A percentile compares a stretch with the other conserved stretches of the same genome.
phyloP scores from a whole-genome alignment of 2,329 filamentous ascomycete genomes.

The Colletotrichum magnum region DNA sequence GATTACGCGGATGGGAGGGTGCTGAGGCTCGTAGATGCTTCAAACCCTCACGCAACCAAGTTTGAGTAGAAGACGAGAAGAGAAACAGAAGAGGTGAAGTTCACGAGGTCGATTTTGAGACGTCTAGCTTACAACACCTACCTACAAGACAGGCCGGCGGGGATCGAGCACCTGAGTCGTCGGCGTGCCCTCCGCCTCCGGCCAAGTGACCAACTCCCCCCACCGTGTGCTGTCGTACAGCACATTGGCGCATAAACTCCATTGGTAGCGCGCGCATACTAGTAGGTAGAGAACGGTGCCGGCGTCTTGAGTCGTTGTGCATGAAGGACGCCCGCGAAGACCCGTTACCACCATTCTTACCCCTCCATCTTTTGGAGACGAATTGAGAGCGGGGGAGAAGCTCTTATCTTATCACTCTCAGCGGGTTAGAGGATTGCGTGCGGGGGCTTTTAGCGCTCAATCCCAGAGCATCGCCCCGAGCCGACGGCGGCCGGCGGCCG shows the following conservation, averaged over 20 bases:
- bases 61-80: background rate
- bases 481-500: slow-evolving; percentile 39
- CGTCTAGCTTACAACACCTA: background rate
- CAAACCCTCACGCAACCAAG: background rate
- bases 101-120: slow-evolving; percentile 14
- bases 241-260: background rate
- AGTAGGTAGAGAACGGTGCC: too few relatives aligned
- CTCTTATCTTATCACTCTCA: too few relatives aligned
- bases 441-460: background rate
- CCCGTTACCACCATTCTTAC: too few relatives aligned
- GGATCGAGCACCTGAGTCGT: background rate
- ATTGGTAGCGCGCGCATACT: too few relatives aligned
- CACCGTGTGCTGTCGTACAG: background rate
- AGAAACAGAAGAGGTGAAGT: background rate
- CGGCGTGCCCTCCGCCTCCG: slow-evolving; percentile 33
- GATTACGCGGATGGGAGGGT: too few relatives aligned
- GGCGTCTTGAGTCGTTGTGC: too few relatives aligned
- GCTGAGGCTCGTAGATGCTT: background rate
- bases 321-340: too few relatives aligned
- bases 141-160: background rate
- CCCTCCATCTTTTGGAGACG: too few relatives aligned
- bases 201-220: slow-evolving; percentile 8
- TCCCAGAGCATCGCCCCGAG: slow-evolving; percentile 14
- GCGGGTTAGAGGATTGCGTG: background rate
- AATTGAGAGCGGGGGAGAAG: too few relatives aligned